Base-by-base conservation (phyloP, 352 stramenopile species). In the Phytopythium ostracodes region DNA sequence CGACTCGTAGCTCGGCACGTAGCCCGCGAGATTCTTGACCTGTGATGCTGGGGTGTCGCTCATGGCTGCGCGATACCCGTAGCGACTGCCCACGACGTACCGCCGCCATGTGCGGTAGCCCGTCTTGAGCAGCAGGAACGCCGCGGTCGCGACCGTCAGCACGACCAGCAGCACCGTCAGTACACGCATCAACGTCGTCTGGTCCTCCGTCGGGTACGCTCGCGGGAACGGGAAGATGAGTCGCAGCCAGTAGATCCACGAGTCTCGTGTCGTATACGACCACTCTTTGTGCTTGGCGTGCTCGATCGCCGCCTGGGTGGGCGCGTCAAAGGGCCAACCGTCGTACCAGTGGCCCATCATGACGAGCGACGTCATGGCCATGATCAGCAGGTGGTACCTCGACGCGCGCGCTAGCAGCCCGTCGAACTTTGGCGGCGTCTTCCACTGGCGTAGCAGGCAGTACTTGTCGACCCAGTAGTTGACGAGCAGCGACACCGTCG, bases 381-480 rank as follows among this genome's bases (percentile, higher is more conserved):
- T 79, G 8, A 89, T 56, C 4, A 92, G 60, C 62, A 92, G 65
- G 58, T 92, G 81, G 60, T 88, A 88, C 11, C 84, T 72, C 51
- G 81, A 89, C 44, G 77, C 68, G 15, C 73, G 68, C 9, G 84
- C 79, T n/a, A 92, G 60, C 22, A 86, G 62, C 6, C 77, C 83
- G 63, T 90, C 75, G 64, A 83, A 89, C 44, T 72, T 67, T 8
- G 81, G 84, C 12, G 71, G 81, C 11, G 75, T 81, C 63, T 85
- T 89, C 87, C 79, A 94, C 59, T 81, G 82, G 58, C 79, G 82
- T 55, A 92, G 65, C 47, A 93, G 59, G 47, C 84, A 93, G 60
- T 86, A 93, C 66, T 93, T 93, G 71, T 91, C 83, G 40, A 92
- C 79, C 81, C 81, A 91, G 67, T 89, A 93, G 59, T 89, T 91